Percentiles rank a stretch among this genome's conserved stretches.
These are phyloP conservation scores for Lepiota brunneoincarnata DNA, from an alignment of 768 basidiomycete species.

Conservation along the genomic window DNA sequence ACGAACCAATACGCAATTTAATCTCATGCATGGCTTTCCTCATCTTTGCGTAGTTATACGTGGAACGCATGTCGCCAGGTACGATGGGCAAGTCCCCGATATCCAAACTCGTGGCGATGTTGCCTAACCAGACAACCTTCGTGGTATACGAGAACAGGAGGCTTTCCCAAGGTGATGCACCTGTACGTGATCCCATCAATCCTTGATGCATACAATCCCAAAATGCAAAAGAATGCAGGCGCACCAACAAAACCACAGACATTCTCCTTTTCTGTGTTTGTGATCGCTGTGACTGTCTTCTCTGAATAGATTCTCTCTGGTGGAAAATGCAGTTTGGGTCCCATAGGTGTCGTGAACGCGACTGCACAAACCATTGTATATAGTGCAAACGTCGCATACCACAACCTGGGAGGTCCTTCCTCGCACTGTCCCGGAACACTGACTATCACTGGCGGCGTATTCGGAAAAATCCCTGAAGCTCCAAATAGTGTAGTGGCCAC, in stretches of 20 bases:
- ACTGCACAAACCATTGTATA: slow-evolving; percentile 42
- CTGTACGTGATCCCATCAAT: slow-evolving; percentile 24
- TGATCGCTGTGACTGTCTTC: slow-evolving; percentile 57
- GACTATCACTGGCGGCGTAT: slow-evolving; percentile 29
- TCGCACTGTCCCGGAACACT: slow-evolving; percentile 16
- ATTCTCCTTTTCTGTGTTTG: slow-evolving; percentile 68
- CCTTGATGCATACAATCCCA: not conserved
- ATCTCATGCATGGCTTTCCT: slow-evolving; percentile 49
- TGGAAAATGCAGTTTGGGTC: slow-evolving; percentile 75
- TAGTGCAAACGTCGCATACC: slow-evolving; percentile 50
- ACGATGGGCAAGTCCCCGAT: slow-evolving; percentile 88
- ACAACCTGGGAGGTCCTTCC: slow-evolving; percentile 32
- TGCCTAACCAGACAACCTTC: slow-evolving; percentile 82
- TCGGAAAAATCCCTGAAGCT: slow-evolving; percentile 56
- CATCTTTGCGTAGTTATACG: slow-evolving; percentile 63
- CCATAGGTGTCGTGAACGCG: slow-evolving; percentile 57
- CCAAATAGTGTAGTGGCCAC: slow-evolving; percentile 44
- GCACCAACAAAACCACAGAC: slow-evolving; percentile 62
- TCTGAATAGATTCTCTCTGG: slow-evolving; percentile 72
- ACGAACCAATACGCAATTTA: slow-evolving; percentile 49
- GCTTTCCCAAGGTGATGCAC: slow-evolving; percentile 54
- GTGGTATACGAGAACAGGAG: slow-evolving; percentile 87
- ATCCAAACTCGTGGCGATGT: slow-evolving; percentile 69
- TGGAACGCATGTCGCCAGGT: slow-evolving; percentile 66
- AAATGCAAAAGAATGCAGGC: slow-evolving; percentile 1